Conservation (phyloP, 192 early-diverging fungal genomes). For the Coemansia sp. region DNA sequence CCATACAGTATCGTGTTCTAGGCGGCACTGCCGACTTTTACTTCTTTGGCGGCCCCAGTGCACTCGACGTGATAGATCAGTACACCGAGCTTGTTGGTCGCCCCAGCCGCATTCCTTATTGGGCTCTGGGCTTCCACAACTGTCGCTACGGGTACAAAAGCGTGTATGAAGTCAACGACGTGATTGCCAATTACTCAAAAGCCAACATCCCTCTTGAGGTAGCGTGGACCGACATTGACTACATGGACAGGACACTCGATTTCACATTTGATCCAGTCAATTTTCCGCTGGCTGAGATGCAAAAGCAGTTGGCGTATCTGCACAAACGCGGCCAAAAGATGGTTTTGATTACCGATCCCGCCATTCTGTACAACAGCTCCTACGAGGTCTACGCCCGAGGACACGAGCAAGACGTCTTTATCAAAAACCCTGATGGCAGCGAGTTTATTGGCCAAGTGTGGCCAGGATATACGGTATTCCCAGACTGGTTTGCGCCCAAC, state of each 20-base stretch:
- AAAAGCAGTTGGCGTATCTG: conserved; percentile 51
- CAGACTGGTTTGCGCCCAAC: conserved; percentile 65
- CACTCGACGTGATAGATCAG: conserved; percentile 49
- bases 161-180: conserved; percentile 59
- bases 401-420: conserved; percentile 57
- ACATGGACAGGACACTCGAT: conserved; percentile 66
- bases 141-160: conserved; percentile 67
- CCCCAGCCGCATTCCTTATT: conserved; percentile 63
- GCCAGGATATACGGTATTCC: conserved; percentile 69
- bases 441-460: conserved; percentile 63
- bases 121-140: conserved; percentile 68
- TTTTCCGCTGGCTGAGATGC: conserved; percentile 60
- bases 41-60: conserved; percentile 61
- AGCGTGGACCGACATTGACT: conserved; percentile 73
- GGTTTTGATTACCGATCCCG: conserved; percentile 70
- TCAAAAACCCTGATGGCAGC: conserved; percentile 61
- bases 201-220: conserved; percentile 65
- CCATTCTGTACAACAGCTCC: conserved; percentile 55
- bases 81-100: conserved; percentile 70
- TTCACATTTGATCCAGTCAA: conserved; percentile 63
- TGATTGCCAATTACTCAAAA: conserved; percentile 59
- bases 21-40: conserved; percentile 71
- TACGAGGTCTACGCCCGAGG: conserved; percentile 62
- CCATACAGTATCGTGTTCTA: conserved; percentile 65
- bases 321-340: conserved; percentile 59